Conservation (phyloP, 805 yeast genomes). For the Wickerhamiella azymoides region DNA sequence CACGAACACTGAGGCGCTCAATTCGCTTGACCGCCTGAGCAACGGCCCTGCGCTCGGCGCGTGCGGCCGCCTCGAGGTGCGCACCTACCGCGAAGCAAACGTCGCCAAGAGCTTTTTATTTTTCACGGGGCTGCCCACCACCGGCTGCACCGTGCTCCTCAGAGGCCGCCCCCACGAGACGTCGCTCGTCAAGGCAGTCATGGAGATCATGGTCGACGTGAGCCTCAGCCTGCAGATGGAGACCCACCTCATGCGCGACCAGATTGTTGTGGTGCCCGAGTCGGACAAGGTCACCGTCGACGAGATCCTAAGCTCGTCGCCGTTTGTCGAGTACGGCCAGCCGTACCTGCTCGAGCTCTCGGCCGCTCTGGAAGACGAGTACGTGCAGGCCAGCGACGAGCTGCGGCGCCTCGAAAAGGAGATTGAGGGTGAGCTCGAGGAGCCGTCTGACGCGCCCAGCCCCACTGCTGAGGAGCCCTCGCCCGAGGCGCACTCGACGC, state of each 20-base stretch:
- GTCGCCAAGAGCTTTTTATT: constrained; percentile 53
- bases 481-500: too few relatives aligned
- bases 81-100: constrained; percentile 44
- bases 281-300: constrained; percentile 21
- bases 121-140: constrained; percentile 58
- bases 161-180: constrained; percentile 56
- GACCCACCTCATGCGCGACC: constrained; percentile 56
- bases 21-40: constrained; percentile 74
- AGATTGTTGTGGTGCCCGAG: constrained; percentile 35
- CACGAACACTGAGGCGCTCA: constrained; percentile 72
- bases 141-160: constrained; percentile 78
- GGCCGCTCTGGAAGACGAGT: constrained; percentile 35
- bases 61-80: constrained; percentile 60
- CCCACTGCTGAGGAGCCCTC: too few relatives aligned
- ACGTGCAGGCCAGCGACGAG: constrained; percentile 12
- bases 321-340: constrained; percentile 58
- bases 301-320: constrained; percentile 68
- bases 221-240: constrained; percentile 72
- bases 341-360: constrained; percentile 52
- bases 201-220: constrained; percentile 68
- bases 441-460: too few relatives aligned
- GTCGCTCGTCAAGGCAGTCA: constrained; percentile 56
- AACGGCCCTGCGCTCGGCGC: constrained; percentile 57
- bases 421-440: too few relatives aligned
- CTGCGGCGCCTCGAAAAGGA: neutral